phyloP scores from a whole-genome alignment of 2,329 filamentous ascomycete genomes.

The Thelonectria blattea region DNA sequence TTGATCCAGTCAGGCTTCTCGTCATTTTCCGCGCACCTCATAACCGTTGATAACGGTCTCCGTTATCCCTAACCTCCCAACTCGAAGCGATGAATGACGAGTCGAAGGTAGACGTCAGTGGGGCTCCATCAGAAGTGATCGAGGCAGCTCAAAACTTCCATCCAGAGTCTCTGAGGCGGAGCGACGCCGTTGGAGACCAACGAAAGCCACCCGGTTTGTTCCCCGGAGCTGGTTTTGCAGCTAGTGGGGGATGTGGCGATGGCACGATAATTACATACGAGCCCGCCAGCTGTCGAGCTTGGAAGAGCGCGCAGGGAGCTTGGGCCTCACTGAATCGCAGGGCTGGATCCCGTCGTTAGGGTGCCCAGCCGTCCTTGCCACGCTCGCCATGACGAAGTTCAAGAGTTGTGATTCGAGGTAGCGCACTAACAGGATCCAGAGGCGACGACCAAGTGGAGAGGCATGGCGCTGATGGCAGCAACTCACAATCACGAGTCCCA shows the following conservation, averaged over 20 bases:
- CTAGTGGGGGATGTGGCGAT: conserved; percentile 18
- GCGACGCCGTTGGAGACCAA: conserved; percentile 4
- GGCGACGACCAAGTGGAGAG: conserved; percentile 26
- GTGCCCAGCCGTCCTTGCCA: conserved; percentile 2
- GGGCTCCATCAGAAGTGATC: conserved; percentile 28
- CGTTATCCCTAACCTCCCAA: background rate
- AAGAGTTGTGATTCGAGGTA: conserved; percentile 22
- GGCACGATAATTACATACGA: conserved; percentile 17
- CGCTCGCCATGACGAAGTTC: conserved; percentile 2
- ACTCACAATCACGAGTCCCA: conserved; percentile 27
- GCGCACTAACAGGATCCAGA: conserved; percentile 27
- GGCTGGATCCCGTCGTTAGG: conserved; percentile 12
- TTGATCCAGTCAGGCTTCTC: background rate
- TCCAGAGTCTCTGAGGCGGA: background rate
- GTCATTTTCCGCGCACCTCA: background rate
- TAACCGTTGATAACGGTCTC: background rate
- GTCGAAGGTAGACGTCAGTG: conserved; percentile 18
- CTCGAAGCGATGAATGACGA: conserved; percentile 30
- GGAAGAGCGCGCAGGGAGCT: conserved; percentile 25
- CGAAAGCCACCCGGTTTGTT: conserved; percentile 19
- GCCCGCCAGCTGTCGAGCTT: conserved; percentile 19
- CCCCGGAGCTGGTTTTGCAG: conserved; percentile 25
- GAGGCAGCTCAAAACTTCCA: conserved; percentile 9
- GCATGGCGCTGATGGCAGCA: conserved; percentile 31
- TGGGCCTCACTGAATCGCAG: conserved; percentile 21